Evolutionary conservation across 495 filamentous ascomycete genomes (phyloP), one percentile per base, ranked within the genome.

Genomic region (Penicillium coprophilum): DNA sequence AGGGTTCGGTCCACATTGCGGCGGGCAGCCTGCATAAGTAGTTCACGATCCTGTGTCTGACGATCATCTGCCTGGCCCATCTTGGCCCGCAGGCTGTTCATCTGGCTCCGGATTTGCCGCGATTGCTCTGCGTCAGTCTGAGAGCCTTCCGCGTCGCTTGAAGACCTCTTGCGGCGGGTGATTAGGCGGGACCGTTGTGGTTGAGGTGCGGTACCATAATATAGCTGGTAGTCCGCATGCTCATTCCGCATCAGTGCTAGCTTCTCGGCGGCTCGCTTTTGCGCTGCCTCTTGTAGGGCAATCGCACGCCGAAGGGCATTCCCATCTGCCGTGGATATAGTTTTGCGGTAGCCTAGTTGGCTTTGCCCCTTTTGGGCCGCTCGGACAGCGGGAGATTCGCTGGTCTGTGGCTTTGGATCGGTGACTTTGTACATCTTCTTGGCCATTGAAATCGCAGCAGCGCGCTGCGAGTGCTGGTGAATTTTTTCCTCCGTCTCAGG

Each of bases 361-460:
- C 62, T 66, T 24, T 77, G 71, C 0, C 72, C 77, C 28, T 57
- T 67, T 30, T 73, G 72, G 6, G 79, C 78, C 6, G 72, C 77
- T 44, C 38, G 60, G 50, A 62, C 60, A 58, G 58, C 80, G 36
- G 61, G 53, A 51, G 57, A 39, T 24, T 44, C 28, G 3, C 31
- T 47, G 9, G 54, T 50, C 32, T 50, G 67, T 58, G 56, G 77
- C 65, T 45, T 85, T 38, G 80, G 72, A 38, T 81, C 70, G 82
- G 84, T 64, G 46, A 82, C 67, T 13, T 71, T 81, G 69, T 91
- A 95, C 87, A 96, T 91, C 55, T 87, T 80, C 69, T 84, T 90
- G 23, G 92, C 90, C 90, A 96, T 96, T 4, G 86, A 88, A 1
- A 96, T 71, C 4, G 92, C 88, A 17, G 91, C 91, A 19, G 91